Evolutionary conservation across 805 yeast species (phyloP), one percentile per base, ranked within the genome.

Genomic region (Candida rishiriensis): DNA sequence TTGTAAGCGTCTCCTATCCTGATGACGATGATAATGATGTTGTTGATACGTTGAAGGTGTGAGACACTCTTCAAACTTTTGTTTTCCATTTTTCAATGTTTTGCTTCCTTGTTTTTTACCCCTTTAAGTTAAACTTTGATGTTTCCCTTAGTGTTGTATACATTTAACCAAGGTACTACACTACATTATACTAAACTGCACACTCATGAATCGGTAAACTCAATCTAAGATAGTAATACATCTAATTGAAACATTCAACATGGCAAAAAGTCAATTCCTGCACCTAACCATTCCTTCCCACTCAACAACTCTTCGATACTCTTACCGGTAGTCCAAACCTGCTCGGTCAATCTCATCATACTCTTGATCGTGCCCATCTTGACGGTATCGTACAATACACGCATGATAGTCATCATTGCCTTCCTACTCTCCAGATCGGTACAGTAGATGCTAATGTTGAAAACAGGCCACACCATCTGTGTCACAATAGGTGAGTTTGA

Each of bases 391-490:
- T 75, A 73, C 26, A 78, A 58, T 1, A 61, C 65, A 40, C 69
- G 69, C 65, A 75, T 67, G 50, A 61, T 71, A 16, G 46, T 42
- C 38, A 53, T 54, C 31, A 74, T 47, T 10, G 47, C 46, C 1
- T 44, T 36, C 40, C 70, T 53, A 38, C 73, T 74, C 12, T 51
- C 58, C 0, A 42, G 53, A 0, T 68, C 60, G 11, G 54, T 52
- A 42, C 78, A 70, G 45, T 70, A 71, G 40, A 79, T 64, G 4
- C 73, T 76, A 34, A 78, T 63, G 13, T 73, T 73, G 53, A 73
- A 76, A 2, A 78, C 64, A 0, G 83, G 83, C 83, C 83, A 78
- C 4, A 78, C 81, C 83, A 78, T 78, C 52, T 78, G 83, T 4
- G 81, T 76, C 5, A 75, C 72, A 15, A 71, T 59, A 1, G 82